A percentile compares a stretch with the other conserved stretches of the same genome.
Conservation (phyloP, 2,329 filamentous ascomycete species). For the Trichoderma atrobrunneum region DNA sequence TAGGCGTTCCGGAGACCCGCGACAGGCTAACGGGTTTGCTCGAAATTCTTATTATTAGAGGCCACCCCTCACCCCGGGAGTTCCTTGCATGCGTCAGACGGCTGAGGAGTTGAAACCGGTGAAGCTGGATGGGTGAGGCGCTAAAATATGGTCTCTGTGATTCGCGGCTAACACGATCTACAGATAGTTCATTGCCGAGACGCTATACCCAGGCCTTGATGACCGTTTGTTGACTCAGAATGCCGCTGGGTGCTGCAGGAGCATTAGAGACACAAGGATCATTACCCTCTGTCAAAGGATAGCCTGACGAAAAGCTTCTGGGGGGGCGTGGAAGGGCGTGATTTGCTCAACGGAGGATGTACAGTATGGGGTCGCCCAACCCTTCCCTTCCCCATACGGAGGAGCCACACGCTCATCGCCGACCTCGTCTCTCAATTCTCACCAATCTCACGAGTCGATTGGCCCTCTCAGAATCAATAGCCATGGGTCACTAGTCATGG, state of each 20-base stretch:
- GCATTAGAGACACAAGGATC: background rate
- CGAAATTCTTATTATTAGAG: background rate
- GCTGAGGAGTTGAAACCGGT: conserved; percentile 6
- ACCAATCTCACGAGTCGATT: background rate
- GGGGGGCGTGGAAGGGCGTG: background rate
- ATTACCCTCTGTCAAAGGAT: background rate
- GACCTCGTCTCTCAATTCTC: background rate
- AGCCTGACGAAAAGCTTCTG: background rate
- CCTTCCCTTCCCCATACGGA: background rate
- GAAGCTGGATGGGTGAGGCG: background rate
- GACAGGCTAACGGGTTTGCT: background rate
- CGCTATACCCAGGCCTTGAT: background rate
- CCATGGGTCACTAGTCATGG: background rate
- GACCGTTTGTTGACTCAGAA: background rate
- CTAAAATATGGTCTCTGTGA: conserved; percentile 2
- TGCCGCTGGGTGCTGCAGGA: background rate
- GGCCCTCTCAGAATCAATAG: background rate
- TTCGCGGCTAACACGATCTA: conserved; percentile 13
- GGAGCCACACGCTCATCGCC: conserved; percentile 1
- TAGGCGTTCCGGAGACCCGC: background rate
- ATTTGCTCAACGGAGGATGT: background rate
- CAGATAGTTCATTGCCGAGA: background rate
- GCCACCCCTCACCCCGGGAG: background rate
- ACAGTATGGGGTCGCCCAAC: background rate
- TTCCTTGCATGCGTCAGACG: conserved; percentile 11